Base-by-base conservation (phyloP, 441 rosid genomes). In the Mallotus repandus region DNA sequence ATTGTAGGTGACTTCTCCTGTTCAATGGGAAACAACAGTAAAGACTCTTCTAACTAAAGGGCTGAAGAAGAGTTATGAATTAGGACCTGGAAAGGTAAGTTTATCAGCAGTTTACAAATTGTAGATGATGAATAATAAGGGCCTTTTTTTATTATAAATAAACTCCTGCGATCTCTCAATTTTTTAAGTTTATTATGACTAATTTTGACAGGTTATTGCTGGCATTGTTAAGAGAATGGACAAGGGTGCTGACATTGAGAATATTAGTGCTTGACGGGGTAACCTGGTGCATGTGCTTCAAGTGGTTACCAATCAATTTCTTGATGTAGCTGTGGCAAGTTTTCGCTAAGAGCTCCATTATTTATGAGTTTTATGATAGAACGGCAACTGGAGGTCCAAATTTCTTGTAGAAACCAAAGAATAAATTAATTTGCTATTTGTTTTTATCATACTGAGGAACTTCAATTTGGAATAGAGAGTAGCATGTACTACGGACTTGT, bases 1-100 rank as follows among this genome's bases (percentile, higher is more conserved):
- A 58, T 55, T 35, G 22, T 77, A 96, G 98, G 98, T 88, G 78
- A 93, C 97, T 52, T 93, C 98, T 77, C 98, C 98, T 19, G 99
- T 96, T 78, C 98, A 90, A 79, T 92, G 99, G 99, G 99, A 96
- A 87, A 89, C 91, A 49, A 91, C 98, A 29, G 87, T 96, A 56
- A 94, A 82, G 79, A 86, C 94, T 68, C 92, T 96, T 67, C 86
- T 93, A 29, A 70, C 81, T 62, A 89, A 78, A 85, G 98, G 99
- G 70, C 80, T 93, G 76, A 86, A 80, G 80, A 89, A 86, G 79
- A 86, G 98, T 78, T 96, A 89, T n/a, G 99, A 96, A 81, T 81
- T 93, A 80, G 98, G 99, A 76, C 98, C 98, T 49, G 99, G 99
- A 82, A 96, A 93, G 97, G 98, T 93, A 83, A 9, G 29, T 13